Evolutionary conservation across 2,329 filamentous ascomycete genomes (phyloP), one percentile per base, ranked within the genome.

Genomic region (Penicillium decumbens): DNA sequence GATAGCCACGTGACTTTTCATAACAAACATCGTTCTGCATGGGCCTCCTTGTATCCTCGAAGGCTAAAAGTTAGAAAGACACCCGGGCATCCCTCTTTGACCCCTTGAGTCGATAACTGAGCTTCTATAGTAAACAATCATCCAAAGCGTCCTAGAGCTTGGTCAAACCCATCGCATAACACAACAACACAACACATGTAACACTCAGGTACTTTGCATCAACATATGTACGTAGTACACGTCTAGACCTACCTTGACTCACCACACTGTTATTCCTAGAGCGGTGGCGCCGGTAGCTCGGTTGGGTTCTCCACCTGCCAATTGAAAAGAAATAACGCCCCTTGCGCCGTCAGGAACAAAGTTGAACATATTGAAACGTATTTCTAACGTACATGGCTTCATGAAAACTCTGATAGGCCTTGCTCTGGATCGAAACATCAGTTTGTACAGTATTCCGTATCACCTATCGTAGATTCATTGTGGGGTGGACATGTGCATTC

Each of bases 271-370:
- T 48, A 48, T 53, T 52, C 50, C 50, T 35, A 43, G 51, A 40
- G 43, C 47, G 27, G 56, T 59, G 58, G 58, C 58, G 58, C 38
- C 52, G 45, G 49, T 60, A 60, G 58, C 30, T 28, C 42, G 37
- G 41, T 20, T 38, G 42, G n/a, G 37, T 37, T 44, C 50, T 32
- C 56, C 56, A 57, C 56, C 52, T 50, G 45, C 40, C 43, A 49
- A 41, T 45, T 41, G 41, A 50, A 27, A 27, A 29, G 8, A 50
- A 41, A 41, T 51, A 13, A 29, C 30, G 25, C 15, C 47, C 55
- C 51, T 59, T 53, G 27, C 47, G 41, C 28, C 37, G 15, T 20
- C 28, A 47, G 23, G 40, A 50, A 41, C n/a, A 25, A 30, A 40
- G 41, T 35, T 29, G 25, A 43, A 42, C 43, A 48, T 42, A 40